phyloP scores from a whole-genome alignment of 345 rosid species.

The Cardamine occulta region DNA sequence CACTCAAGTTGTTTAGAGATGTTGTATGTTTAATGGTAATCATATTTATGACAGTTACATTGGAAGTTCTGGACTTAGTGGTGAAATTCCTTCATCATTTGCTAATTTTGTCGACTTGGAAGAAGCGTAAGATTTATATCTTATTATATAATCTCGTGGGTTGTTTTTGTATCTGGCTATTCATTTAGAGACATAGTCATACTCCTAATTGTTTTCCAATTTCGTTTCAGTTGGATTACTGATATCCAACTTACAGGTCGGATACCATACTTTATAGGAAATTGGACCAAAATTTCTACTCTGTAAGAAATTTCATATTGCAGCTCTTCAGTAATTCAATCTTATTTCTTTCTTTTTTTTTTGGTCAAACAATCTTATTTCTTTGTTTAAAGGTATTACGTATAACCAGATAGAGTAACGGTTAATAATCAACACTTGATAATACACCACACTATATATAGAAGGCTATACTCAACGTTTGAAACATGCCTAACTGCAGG shows the following conservation, averaged over 20 bases:
- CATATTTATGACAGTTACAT: conserved; percentile 48
- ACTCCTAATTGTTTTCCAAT: background rate
- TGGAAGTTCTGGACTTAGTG: conserved; percentile 60
- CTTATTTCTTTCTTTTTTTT: too few species aligned
- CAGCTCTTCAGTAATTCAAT: too few species aligned
- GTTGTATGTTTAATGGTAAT: background rate
- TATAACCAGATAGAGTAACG: too few species aligned
- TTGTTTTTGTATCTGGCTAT: conserved; percentile 2
- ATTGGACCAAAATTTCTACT: background rate
- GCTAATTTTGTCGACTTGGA: conserved; percentile 47
- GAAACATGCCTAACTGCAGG: too few species aligned
- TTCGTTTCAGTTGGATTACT: background rate
- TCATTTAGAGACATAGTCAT: too few species aligned
- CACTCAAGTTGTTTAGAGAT: background rate
- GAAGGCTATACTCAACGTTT: too few species aligned
- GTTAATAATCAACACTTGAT: too few species aligned
- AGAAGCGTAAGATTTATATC: conserved; percentile 48
- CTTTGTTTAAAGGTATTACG: too few species aligned
- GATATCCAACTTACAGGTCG: background rate
- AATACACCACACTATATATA: too few species aligned
- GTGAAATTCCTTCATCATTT: conserved; percentile 59
- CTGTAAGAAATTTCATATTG: background rate
- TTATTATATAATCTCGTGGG: background rate
- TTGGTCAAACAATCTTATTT: too few species aligned
- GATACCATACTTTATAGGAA: background rate